Base-by-base conservation (phyloP, 2,329 filamentous ascomycete species). In the Pseudopithomyces chartarum region DNA sequence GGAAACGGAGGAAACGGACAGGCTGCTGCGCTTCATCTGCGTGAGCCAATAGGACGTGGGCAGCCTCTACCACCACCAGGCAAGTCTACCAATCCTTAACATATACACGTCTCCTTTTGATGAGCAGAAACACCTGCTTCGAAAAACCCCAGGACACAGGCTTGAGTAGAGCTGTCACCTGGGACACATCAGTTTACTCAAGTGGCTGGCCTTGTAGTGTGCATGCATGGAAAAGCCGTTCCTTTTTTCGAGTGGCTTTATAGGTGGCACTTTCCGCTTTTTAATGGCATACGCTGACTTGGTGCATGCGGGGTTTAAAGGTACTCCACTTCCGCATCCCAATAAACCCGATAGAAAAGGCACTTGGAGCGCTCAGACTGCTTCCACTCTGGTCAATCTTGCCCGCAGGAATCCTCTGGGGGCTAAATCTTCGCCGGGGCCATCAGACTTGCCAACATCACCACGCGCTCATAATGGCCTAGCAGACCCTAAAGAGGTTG, bases 121-220 rank as follows among this genome's bases (percentile, higher is more conserved):
- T 92, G 92, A 1, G 85, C 92, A 38, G 92, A 92, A 0, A 88
- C 90, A 64, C 92, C 92, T 1, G 79, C 96, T 17, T 92, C 91
- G 45, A n/a, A 29, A 29, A 29, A 29, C 8, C 26, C 26, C 8
- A 29, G 8, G 26, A 29, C 26, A 29, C 26, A 29, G 8, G 26
- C 8, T 29, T 29, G 26, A 29, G 26, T 29, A 29, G n/a, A n/a
- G n/a, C n/a, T n/a, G n/a, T n/a, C n/a, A n/a, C n/a, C n/a, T n/a
- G n/a, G n/a, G n/a, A n/a, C n/a, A n/a, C n/a, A n/a, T n/a, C n/a
- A n/a, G n/a, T n/a, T n/a, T n/a, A n/a, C n/a, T n/a, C n/a, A n/a
- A n/a, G n/a, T n/a, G n/a, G n/a, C n/a, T n/a, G n/a, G n/a, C n/a
- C n/a, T n/a, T n/a, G n/a, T n/a, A n/a, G n/a, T n/a, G n/a, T n/a